Conservation (phyloP, 352 stramenopile genomes). For the Blastocystis sp. region DNA sequence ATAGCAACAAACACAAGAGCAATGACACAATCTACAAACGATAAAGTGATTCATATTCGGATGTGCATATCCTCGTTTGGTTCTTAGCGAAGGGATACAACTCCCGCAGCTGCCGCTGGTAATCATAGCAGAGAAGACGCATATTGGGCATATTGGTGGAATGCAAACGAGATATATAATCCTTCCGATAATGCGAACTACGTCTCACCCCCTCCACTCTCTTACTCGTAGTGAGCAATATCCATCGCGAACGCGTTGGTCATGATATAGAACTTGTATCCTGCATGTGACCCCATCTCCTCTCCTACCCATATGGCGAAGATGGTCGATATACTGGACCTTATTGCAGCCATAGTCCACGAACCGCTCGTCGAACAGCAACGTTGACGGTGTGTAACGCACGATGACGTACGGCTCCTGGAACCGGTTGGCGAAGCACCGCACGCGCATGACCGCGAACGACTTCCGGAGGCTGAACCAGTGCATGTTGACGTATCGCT, state of each 20-base stretch:
- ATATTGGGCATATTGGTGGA: background rate
- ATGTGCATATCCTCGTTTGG: background rate
- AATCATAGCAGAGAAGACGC: slow-evolving; percentile 1
- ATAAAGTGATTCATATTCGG: background rate
- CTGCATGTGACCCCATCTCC: slow-evolving; percentile 7
- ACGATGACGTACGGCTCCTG: slow-evolving; percentile 48
- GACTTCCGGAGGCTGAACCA: background rate
- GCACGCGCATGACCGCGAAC: background rate
- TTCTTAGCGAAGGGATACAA: background rate
- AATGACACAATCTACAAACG: background rate
- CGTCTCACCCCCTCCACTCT: background rate
- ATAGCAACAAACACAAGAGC: background rate
- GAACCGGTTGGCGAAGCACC: background rate
- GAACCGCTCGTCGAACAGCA: slow-evolving; percentile 48
- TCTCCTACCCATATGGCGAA: slow-evolving; percentile 44
- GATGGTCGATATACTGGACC: slow-evolving; percentile 31
- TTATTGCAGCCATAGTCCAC: slow-evolving; percentile 49
- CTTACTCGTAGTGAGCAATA: slow-evolving; percentile 10
- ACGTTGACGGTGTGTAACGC: background rate
- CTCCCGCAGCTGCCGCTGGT: background rate
- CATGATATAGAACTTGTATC: slow-evolving; percentile 31
- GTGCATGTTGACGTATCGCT: background rate
- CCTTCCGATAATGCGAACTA: slow-evolving; percentile 13
- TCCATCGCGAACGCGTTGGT: slow-evolving; percentile 39
- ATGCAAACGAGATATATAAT: background rate